Evolutionary conservation across 208 protist genomes (phyloP).

Genomic region (Acanthamoeba quina): DNA sequence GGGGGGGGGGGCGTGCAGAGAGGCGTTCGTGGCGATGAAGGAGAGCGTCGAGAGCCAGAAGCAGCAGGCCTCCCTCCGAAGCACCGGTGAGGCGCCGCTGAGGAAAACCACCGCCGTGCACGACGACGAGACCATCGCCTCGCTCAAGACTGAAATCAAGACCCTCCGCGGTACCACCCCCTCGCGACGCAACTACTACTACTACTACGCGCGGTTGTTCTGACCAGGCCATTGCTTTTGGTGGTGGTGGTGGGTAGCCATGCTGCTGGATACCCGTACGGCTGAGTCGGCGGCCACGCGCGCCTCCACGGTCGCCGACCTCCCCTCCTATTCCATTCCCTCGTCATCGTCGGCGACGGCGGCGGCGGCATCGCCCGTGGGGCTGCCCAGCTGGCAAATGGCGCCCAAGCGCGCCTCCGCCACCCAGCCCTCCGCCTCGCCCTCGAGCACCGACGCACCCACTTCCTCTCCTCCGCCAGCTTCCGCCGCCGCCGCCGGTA

Average conservation of each 20-base stretch:
- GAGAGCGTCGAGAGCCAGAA: neutral
- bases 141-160: neutral
- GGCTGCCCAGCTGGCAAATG: constrained; percentile 12
- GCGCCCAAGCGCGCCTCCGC: neutral
- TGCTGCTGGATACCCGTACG: neutral
- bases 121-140: neutral
- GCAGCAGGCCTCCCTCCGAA: neutral
- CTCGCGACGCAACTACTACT: neutral
- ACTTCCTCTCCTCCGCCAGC: too few relatives aligned
- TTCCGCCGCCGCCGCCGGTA: neutral
- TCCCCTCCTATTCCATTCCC: neutral
- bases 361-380: neutral
- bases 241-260: neutral
- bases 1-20: neutral
- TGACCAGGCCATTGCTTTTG: too few relatives aligned
- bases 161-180: neutral
- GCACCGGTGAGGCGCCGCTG: neutral
- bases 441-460: neutral
- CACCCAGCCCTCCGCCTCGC: neutral
- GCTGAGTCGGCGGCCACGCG: constrained; percentile 4
- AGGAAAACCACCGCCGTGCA: neutral
- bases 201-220: too few relatives aligned
- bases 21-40: neutral
- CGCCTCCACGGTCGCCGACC: constrained; percentile 14
- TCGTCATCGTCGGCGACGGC: neutral